A percentile compares a stretch with the other conserved stretches of the same genome.
Evolutionary conservation across 306 rosid genomes (phyloP).

Genomic region (Cotoneaster glaucophyllus): DNA sequence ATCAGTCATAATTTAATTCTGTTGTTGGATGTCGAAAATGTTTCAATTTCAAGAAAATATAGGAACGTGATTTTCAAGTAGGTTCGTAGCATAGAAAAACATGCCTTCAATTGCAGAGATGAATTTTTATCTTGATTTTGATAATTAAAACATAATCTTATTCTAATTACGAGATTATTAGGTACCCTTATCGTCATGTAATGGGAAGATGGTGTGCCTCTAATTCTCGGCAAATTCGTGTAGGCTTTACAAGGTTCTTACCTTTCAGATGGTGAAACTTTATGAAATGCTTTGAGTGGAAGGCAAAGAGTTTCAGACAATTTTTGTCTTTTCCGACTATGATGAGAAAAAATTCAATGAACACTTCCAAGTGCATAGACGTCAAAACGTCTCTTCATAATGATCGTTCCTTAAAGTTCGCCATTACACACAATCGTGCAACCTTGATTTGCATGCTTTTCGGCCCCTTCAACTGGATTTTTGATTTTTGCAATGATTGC

Average conservation of each 20-base stretch:
- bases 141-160: not conserved
- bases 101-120: not conserved
- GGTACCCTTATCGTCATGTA: slow-evolving; percentile 65
- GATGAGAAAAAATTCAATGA: slow-evolving; percentile 56
- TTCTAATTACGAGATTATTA: slow-evolving; percentile 20
- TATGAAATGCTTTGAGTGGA: slow-evolving; percentile 39
- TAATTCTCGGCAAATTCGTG: slow-evolving; percentile 88
- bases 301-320: slow-evolving; percentile 52
- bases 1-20: not conserved
- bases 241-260: slow-evolving; percentile 72
- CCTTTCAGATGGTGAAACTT: slow-evolving; percentile 56
- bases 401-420: too few relatives aligned
- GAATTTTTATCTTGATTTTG: not conserved
- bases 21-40: not conserved
- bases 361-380: slow-evolving; percentile 42
- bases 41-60: not conserved
- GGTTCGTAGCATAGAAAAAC: too few relatives aligned
- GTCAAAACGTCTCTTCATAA: too few relatives aligned
- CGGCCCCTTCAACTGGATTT: too few relatives aligned
- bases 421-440: too few relatives aligned
- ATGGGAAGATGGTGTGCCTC: slow-evolving; percentile 35
- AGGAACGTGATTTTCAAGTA: too few relatives aligned
- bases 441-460: too few relatives aligned
- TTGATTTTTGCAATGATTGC: too few relatives aligned
- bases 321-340: slow-evolving; percentile 63